These are phyloP conservation scores for Penicillium verrucosum DNA, from an alignment of 2,329 filamentous ascomycete genomes.

Conservation along the genomic window DNA sequence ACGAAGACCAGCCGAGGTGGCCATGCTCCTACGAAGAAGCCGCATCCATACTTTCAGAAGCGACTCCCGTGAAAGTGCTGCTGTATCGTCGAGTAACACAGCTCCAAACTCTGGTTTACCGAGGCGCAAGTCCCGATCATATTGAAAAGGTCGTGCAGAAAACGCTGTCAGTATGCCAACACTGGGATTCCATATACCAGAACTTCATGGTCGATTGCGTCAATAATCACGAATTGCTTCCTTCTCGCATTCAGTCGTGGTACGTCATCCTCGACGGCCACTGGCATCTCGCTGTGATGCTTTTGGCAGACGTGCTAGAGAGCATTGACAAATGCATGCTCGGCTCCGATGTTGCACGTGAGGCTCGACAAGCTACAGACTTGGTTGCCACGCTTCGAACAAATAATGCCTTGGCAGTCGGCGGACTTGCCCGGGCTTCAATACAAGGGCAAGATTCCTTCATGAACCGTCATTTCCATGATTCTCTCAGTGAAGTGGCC, in stretches of 20 bases:
- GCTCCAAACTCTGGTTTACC: constrained; percentile 53
- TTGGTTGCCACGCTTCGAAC: constrained; percentile 44
- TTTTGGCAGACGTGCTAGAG: constrained; percentile 55
- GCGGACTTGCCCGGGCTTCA: constrained; percentile 50
- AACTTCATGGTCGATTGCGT: constrained; percentile 54
- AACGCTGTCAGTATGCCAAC: constrained; percentile 51
- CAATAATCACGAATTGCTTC: constrained; percentile 49
- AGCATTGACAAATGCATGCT: constrained; percentile 43
- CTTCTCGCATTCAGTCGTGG: constrained; percentile 57
- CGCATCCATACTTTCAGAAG: constrained; percentile 49
- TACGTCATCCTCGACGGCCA: constrained; percentile 57
- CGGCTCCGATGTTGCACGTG: constrained; percentile 18
- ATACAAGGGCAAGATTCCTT: constrained; percentile 33
- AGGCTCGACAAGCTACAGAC: constrained; percentile 25
- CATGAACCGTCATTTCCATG: constrained; percentile 44
- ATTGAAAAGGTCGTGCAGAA: constrained; percentile 51
- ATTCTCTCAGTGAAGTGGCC: constrained; percentile 53
- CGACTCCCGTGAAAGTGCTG: constrained; percentile 58
- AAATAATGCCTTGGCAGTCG: constrained; percentile 47
- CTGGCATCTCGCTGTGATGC: constrained; percentile 56
- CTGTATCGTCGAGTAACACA: constrained; percentile 56
- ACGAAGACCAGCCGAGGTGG: constrained; percentile 41
- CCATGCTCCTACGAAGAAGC: constrained; percentile 56
- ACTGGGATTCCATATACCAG: constrained; percentile 55
- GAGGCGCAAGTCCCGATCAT: constrained; percentile 34